Evolutionary conservation across 2,329 filamentous ascomycete genomes (phyloP), one percentile per base, ranked within the genome.

Genomic region (Apiospora koreana): DNA sequence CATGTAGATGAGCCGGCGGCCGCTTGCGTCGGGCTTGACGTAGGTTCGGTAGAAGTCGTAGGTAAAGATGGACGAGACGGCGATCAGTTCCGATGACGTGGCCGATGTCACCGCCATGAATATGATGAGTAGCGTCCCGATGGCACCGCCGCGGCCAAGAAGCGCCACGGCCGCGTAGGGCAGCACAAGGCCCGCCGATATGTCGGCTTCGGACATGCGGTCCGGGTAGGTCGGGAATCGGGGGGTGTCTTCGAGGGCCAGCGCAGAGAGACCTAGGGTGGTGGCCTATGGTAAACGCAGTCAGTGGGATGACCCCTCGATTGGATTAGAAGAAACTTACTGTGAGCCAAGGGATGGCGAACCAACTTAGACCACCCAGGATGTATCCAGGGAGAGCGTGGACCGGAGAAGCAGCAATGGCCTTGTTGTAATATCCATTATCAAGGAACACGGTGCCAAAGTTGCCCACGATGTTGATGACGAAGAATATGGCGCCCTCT

Each of bases 31-130:
- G 0, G 94, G 94, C 73, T 96, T 92, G 83, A 97, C 87, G 79
- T 97, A 97, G 0, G 93, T 94, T 72, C 94, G 91, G 82, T 96
- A 97, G 74, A 96, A 87, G 77, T 97, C 94, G 79, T 96, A 97
- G 0, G 94, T 97, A 81, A 91, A 91, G 80, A 97, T 97, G 10
- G 92, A 94, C 1, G 93, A 95, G 0, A 97, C 93, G 2, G 94
- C 93, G 70, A 97, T 95, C 7, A 97, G 84, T 79, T 97, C 93
- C 0, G 94, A 92, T 1, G 92, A 95, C 73, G 92, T 93, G 0
- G 94, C 93, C 1, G 90, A 94, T 0, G 94, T 97, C 28, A 97
- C 94, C 28, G 95, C 94, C 90, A 97, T 94, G 84, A 97, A 97
- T 69, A 97, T 87, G 73, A 97, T 90, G 14, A 97, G 83, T 1